Conservation (phyloP, 1,284 basidiomycete genomes). For the Leccinum ambiguum region DNA sequence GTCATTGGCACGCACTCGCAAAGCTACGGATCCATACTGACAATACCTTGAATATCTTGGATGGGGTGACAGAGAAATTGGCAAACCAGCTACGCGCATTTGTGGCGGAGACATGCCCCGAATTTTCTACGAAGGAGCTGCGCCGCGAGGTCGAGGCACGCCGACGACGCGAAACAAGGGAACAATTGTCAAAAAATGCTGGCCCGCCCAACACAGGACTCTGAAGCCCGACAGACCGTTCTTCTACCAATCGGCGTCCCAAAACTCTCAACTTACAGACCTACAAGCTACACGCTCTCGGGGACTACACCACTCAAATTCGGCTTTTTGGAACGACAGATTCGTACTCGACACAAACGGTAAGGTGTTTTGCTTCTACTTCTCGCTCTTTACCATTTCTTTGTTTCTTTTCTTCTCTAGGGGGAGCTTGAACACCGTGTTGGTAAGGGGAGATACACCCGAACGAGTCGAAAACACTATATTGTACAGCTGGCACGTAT, state of each 20-base stretch:
- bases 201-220: too few relatives aligned
- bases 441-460: background rate
- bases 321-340: background rate
- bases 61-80: too few relatives aligned
- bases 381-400: background rate
- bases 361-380: background rate
- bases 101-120: too few relatives aligned
- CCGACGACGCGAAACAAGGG: too few relatives aligned
- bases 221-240: too few relatives aligned
- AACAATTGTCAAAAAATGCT: background rate
- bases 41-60: too few relatives aligned
- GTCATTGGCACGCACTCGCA: too few relatives aligned
- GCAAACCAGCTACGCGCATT: too few relatives aligned
- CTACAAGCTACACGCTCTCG: background rate
- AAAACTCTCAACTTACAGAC: conserved; percentile 1
- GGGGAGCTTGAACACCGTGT: background rate
- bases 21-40: too few relatives aligned
- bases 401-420: background rate
- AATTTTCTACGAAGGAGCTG: too few relatives aligned
- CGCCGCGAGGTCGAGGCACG: too few relatives aligned
- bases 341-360: conserved; percentile 1
- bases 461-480: background rate
- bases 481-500: background rate
- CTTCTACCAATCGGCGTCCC: background rate
- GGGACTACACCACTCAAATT: background rate